phyloP scores from a whole-genome alignment of 2,329 filamentous ascomycete genomes.

The Fusarium drepaniforme region DNA sequence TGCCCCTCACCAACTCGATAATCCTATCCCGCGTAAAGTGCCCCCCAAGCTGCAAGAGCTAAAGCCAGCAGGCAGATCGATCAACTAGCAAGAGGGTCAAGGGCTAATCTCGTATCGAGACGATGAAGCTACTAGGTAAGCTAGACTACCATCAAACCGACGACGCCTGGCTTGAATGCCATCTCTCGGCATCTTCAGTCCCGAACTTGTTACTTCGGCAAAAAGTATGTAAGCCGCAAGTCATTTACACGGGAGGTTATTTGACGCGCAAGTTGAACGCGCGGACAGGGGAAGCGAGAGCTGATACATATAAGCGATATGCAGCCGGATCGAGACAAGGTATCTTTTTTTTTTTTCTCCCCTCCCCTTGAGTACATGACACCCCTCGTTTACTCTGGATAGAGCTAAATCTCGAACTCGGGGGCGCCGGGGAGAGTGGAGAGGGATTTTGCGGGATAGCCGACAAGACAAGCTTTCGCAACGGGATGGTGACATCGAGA shows the following conservation, averaged over 20 bases:
- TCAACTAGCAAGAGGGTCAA: conserved; percentile 4
- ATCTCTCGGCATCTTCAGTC: not conserved
- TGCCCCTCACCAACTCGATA: not conserved
- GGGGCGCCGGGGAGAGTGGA: conserved; percentile 29
- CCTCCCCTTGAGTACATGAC: not conserved
- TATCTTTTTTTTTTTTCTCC: not conserved
- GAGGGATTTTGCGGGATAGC: conserved; percentile 23
- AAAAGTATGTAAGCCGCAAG: not conserved
- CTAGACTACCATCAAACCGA: not conserved
- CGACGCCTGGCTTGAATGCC: not conserved
- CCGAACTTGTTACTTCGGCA: not conserved
- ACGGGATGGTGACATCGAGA: conserved; percentile 12
- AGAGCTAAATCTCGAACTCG: conserved; percentile 14
- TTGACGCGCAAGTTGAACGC: not conserved
- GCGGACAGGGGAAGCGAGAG: not conserved
- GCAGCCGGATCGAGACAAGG: conserved; percentile 1
- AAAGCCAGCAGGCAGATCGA: not conserved
- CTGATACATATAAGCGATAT: not conserved
- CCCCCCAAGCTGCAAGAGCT: not conserved
- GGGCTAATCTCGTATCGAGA: conserved; percentile 12
- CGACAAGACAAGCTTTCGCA: conserved; percentile 22
- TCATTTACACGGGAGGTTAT: not conserved
- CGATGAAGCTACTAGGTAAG: not conserved
- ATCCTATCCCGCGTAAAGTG: not conserved
- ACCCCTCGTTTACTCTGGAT: not conserved